Evolutionary conservation across 2,329 filamentous ascomycete species (phyloP), one percentile per base, ranked within the genome.

Genomic region (Neonectria sp.): DNA sequence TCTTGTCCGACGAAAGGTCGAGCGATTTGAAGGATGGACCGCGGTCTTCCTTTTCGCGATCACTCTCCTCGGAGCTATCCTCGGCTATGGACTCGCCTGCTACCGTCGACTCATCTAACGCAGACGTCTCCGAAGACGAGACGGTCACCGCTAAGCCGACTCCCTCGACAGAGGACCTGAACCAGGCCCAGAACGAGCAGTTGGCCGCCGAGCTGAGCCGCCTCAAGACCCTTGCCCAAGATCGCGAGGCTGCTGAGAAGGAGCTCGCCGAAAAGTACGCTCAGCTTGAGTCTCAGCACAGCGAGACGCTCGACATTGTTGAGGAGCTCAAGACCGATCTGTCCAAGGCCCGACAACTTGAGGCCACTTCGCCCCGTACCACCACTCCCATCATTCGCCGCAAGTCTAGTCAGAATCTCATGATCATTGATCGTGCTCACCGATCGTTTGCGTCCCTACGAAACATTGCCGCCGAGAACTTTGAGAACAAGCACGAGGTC

Each of bases 21-120:
- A 92, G 89, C 82, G 92, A 90, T 78, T 84, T 89, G 79, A 95
- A 91, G 83, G 88, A 91, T 84, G 85, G 83, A 59, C 81, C 86
- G 84, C 82, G 79, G 73, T 93, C 93, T 82, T 95, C 93, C 77
- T 74, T 78, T 43, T 95, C 94, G 84, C 94, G 92, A 81, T 97
- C 95, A 77, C 92, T 98, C 74, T 98, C 94, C 73, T 96, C 94
- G 83, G 96, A 98, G 84, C 89, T 97, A 80, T 97, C 94, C 77
- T 97, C 92, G 80, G 94, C 90, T 85, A 90, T 92, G 88, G 93
- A 93, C 77, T 93, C 92, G 78, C 89, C 90, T 74, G 86, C 86
- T 75, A 91, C 90, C 70, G 86, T 85, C 70, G 90, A 91, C 73
- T 86, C 87, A 56, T 90, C 89, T 72, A 89, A 91, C 78, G 84